Evolutionary conservation across 257 asterid species (phyloP).

Genomic region (Solanum raphanifolium): DNA sequence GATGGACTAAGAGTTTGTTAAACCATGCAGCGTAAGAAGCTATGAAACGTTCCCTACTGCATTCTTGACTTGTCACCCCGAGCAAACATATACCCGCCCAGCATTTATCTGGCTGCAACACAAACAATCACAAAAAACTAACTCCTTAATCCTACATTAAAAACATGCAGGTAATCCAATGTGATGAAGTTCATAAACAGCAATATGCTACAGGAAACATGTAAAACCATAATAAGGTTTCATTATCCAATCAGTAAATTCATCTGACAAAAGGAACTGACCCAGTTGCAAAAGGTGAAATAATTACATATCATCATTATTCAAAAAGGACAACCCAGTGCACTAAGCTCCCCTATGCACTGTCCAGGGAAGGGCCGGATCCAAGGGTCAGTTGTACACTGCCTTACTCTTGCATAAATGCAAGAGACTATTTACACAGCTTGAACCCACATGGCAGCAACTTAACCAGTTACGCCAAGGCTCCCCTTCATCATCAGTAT

Average conservation of each 20-base stretch:
- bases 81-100: slow-evolving; percentile 93
- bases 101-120: slow-evolving; percentile 68
- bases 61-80: slow-evolving; percentile 79
- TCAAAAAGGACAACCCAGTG: neutral
- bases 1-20: slow-evolving; percentile 37
- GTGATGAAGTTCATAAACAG: neutral
- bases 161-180: neutral
- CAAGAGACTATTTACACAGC: neutral
- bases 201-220: neutral
- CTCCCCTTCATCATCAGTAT: neutral
- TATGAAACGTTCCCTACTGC: slow-evolving; percentile 70
- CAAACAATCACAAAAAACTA: neutral
- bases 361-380: neutral
- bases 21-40: slow-evolving; percentile 68
- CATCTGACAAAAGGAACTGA: neutral
- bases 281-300: neutral
- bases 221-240: neutral
- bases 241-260: neutral
- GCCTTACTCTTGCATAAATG: neutral
- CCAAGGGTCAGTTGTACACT: neutral
- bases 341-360: neutral
- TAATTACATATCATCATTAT: neutral
- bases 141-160: neutral
- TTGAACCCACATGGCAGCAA: neutral
- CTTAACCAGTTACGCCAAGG: neutral